Conservation (phyloP, 2,329 filamentous ascomycete genomes). For the Fusarium musae region DNA sequence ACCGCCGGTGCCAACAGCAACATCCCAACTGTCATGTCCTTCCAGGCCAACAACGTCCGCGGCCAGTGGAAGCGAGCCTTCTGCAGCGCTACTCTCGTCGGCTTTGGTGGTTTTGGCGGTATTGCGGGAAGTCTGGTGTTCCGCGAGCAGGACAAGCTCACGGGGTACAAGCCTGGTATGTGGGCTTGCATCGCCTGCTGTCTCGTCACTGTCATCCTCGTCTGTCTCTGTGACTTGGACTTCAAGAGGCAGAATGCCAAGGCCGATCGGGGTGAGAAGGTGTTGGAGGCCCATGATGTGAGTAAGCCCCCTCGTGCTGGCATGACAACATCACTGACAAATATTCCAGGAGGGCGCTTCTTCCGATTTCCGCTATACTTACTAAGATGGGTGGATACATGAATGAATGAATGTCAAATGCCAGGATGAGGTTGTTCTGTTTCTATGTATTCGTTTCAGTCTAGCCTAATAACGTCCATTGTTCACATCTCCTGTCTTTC, state of each 20-base stretch:
- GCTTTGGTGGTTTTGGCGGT: conserved; percentile 80
- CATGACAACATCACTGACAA: conserved; percentile 21
- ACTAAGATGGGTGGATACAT: conserved; percentile 32
- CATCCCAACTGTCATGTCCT: conserved; percentile 78
- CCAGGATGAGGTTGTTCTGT: neutral
- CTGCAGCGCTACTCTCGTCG: conserved; percentile 79
- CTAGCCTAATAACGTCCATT: conserved; percentile 13
- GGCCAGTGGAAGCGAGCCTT: conserved; percentile 91
- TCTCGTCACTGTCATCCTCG: conserved; percentile 59
- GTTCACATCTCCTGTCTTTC: conserved; percentile 7
- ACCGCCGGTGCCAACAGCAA: conserved; percentile 83
- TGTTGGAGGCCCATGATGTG: conserved; percentile 63
- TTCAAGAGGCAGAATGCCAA: conserved; percentile 59
- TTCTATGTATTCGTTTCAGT: conserved; percentile 15
- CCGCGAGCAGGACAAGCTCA: conserved; percentile 63
- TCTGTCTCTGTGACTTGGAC: conserved; percentile 53
- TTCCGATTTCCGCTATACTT: conserved; percentile 51
- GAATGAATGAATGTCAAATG: neutral
- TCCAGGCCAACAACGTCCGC: conserved; percentile 88
- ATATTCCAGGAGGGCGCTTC: conserved; percentile 42
- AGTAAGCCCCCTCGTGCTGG: conserved; percentile 42
- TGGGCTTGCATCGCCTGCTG: conserved; percentile 65
- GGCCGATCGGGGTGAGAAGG: conserved; percentile 64
- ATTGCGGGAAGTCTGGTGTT: conserved; percentile 82
- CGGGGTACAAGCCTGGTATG: conserved; percentile 65